Base-by-base conservation (phyloP, 75 land plant genomes). In the Chamaecyparis obtusa region DNA sequence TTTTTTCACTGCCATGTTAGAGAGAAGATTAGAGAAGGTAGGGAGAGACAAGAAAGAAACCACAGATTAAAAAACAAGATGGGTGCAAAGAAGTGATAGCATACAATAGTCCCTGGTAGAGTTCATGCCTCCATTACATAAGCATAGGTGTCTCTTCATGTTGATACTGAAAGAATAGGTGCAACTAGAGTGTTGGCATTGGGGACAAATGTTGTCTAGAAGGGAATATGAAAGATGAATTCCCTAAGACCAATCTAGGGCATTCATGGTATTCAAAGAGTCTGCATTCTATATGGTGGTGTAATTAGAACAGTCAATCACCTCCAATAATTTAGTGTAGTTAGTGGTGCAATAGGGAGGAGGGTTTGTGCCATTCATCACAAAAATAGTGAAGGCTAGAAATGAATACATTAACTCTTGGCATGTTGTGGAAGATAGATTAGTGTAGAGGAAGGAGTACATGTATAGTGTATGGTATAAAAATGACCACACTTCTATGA, bases 201-300 rank as follows among this genome's bases (percentile, higher is more conserved):
- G 0, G n/a, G n/a, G 43, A 4, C 44, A 80, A 21, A 41, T 39
- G 19, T 7, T 21, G 27, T 43, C 27, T 16, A 19, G 49, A 80
- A 80, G 19, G 3, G 83, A 80, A 9, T 80, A 80, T 27, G 83
- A 13, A 44, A n/a, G 9, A n/a, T 27, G 27, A 27, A 80, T 43
- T 13, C 83, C 83, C 10, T 80, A 44, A 4, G 83, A 49, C 83
- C 83, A 80, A 24, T 80, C 83, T 48, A 43, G n/a, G 14, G 83
- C 49, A 37, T 80, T 80, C 11, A 0, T 27, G 43, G 2, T 11
- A 21, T 44, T 44, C 2, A 80, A 27, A 39, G 37, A 41, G 8
- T 80, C 49, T 24, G n/a, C 14, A 44, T 80, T 80, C 4, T 80
- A 80, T 24, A 80, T 80, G 48, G 48, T 80, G 8, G 49, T 80